A percentile compares a stretch with the other conserved stretches of the same genome.
Evolutionary conservation across 495 filamentous ascomycete species (phyloP).

Genomic region (Aspergillus avenaceus): DNA sequence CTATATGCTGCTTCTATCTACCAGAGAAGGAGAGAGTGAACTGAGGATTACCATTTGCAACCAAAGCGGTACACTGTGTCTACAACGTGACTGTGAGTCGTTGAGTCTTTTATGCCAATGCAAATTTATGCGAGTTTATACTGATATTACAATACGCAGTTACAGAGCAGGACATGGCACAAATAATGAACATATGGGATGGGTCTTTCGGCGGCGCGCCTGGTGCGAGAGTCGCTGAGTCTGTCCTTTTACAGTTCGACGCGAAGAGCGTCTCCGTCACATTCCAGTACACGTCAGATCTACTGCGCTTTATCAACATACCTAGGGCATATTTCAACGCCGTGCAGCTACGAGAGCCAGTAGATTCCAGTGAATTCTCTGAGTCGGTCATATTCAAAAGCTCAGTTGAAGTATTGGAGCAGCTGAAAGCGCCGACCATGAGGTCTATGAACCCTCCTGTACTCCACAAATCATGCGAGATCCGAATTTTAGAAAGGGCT

Average conservation of each 20-base stretch:
- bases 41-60: slow-evolving; percentile 41
- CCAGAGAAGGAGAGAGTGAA: slow-evolving; percentile 36
- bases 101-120: not conserved
- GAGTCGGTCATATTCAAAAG: slow-evolving; percentile 33
- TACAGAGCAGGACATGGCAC: slow-evolving; percentile 16
- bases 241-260: slow-evolving; percentile 30
- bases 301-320: slow-evolving; percentile 30
- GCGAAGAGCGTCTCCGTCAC: slow-evolving; percentile 26
- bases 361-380: slow-evolving; percentile 30
- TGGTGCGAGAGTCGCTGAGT: slow-evolving; percentile 21
- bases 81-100: slow-evolving; percentile 35
- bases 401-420: slow-evolving; percentile 32
- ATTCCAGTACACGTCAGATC: slow-evolving; percentile 29
- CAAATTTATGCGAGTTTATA: not conserved
- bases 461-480: slow-evolving; percentile 30
- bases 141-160: slow-evolving; percentile 8
- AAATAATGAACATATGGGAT: slow-evolving; percentile 16
- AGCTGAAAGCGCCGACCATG: slow-evolving; percentile 30
- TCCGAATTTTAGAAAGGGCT: slow-evolving; percentile 37
- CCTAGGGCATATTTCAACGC: slow-evolving; percentile 36
- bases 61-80: slow-evolving; percentile 36
- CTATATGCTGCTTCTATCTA: slow-evolving; percentile 39
- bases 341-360: slow-evolving; percentile 31
- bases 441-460: slow-evolving; percentile 30
- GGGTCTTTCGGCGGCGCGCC: slow-evolving; percentile 13